Conservation (phyloP, 306 rosid genomes). For the Vachellia pachyceras region DNA sequence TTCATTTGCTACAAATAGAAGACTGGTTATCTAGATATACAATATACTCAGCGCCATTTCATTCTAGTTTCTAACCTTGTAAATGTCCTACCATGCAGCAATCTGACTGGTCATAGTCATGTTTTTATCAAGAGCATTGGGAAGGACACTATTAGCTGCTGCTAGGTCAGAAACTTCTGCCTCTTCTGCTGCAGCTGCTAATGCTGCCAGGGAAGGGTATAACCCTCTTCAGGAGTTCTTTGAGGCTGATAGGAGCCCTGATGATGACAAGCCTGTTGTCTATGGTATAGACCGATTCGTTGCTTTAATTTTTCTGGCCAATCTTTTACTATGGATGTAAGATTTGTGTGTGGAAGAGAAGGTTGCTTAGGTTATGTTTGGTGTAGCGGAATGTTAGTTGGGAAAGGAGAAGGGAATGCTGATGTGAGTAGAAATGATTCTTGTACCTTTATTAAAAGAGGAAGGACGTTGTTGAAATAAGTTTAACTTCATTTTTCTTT, state of each 20-base stretch:
- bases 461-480: background rate
- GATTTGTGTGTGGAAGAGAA: background rate
- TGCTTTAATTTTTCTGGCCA: background rate
- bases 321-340: background rate
- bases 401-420: background rate
- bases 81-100: constrained; percentile 27
- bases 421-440: background rate
- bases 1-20: background rate
- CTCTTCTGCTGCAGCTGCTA: constrained; percentile 47
- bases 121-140: constrained; percentile 66
- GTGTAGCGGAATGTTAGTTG: background rate
- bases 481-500: background rate
- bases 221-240: constrained; percentile 88
- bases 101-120: constrained; percentile 42
- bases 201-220: constrained; percentile 38
- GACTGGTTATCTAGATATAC: constrained; percentile 17
- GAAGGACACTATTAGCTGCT: constrained; percentile 67
- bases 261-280: constrained; percentile 75
- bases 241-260: constrained; percentile 68
- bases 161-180: constrained; percentile 66
- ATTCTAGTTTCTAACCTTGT: constrained; percentile 30
- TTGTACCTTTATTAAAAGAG: background rate
- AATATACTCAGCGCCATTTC: background rate
- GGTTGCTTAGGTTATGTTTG: background rate
- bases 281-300: constrained; percentile 60